Evolutionary conservation across 192 early-diverging fungal genomes (phyloP).

Genomic region (Spizellomyces sp.): DNA sequence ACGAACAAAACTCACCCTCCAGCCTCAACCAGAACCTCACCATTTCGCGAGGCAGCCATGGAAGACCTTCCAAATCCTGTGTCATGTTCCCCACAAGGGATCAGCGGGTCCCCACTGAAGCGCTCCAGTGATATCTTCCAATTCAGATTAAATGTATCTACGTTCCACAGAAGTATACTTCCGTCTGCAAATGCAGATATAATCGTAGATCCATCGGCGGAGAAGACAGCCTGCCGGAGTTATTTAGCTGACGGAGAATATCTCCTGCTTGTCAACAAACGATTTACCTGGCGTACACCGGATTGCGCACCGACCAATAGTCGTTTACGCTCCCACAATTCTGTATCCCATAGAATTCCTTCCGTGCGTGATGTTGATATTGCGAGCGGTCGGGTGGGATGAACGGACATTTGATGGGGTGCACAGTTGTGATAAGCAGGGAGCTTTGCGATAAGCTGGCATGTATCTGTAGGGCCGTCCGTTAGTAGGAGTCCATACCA

Average conservation of each 20-base stretch:
- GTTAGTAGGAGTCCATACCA: not conserved
- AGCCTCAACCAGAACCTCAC: slow-evolving; percentile 49
- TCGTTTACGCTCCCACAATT: slow-evolving; percentile 51
- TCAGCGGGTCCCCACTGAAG: not conserved
- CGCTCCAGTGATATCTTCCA: slow-evolving; percentile 48
- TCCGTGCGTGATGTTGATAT: slow-evolving; percentile 41
- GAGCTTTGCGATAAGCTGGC: slow-evolving; percentile 48
- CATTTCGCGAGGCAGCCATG: slow-evolving; percentile 22
- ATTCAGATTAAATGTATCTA: slow-evolving; percentile 38
- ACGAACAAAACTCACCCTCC: slow-evolving; percentile 36
- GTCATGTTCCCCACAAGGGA: slow-evolving; percentile 5
- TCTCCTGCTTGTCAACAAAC: not conserved
- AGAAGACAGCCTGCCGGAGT: slow-evolving; percentile 37
- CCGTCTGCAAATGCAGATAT: slow-evolving; percentile 48
- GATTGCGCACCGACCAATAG: slow-evolving; percentile 39
- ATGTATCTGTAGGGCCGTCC: slow-evolving; percentile 35
- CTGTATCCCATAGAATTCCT: slow-evolving; percentile 56
- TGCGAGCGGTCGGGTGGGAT: slow-evolving; percentile 41
- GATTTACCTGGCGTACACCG: slow-evolving; percentile 42
- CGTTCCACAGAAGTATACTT: slow-evolving; percentile 49
- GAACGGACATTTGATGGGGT: slow-evolving; percentile 37
- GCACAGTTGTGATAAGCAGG: slow-evolving; percentile 39
- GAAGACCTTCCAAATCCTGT: not conserved
- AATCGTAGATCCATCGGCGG: slow-evolving; percentile 40
- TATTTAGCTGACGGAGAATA: not conserved